phyloP scores from a whole-genome alignment of 2,329 filamentous ascomycete genomes.

The Verticillium isaacii region DNA sequence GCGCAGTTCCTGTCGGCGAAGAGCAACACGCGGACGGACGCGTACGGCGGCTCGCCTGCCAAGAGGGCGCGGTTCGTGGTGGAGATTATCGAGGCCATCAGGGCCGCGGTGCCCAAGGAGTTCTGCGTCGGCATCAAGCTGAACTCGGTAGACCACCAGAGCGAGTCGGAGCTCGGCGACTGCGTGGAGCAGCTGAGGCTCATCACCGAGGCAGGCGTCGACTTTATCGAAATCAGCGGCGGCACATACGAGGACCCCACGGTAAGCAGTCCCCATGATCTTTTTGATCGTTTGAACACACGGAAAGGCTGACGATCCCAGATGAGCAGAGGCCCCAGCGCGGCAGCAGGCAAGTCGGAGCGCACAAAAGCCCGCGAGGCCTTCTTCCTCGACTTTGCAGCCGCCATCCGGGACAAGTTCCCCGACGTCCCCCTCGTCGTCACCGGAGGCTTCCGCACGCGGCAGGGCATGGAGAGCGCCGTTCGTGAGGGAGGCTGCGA shows the following conservation, averaged over 20 bases:
- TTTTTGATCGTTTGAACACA: background rate
- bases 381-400: slow-evolving; percentile 64
- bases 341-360: slow-evolving; percentile 21
- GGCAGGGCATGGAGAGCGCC: slow-evolving; percentile 34
- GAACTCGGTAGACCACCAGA: slow-evolving; percentile 54
- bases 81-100: slow-evolving; percentile 42
- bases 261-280: slow-evolving; percentile 22
- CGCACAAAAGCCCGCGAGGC: slow-evolving; percentile 55
- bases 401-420: slow-evolving; percentile 40
- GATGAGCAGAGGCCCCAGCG: background rate
- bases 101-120: slow-evolving; percentile 24
- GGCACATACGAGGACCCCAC: slow-evolving; percentile 52
- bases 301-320: background rate
- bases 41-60: slow-evolving; percentile 47
- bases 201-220: slow-evolving; percentile 45
- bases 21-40: slow-evolving; percentile 47
- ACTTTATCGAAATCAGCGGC: slow-evolving; percentile 66
- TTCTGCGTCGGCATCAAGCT: slow-evolving; percentile 52
- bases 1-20: slow-evolving; percentile 48
- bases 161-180: slow-evolving; percentile 38
- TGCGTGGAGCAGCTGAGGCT: slow-evolving; percentile 53
- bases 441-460: slow-evolving; percentile 58
- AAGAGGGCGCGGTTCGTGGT: slow-evolving; percentile 45
- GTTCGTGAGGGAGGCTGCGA: slow-evolving; percentile 33
- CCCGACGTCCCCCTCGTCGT: slow-evolving; percentile 46